Evolutionary conservation across 2,329 filamentous ascomycete genomes (phyloP).

Genomic region (Parastagonospora avenae): DNA sequence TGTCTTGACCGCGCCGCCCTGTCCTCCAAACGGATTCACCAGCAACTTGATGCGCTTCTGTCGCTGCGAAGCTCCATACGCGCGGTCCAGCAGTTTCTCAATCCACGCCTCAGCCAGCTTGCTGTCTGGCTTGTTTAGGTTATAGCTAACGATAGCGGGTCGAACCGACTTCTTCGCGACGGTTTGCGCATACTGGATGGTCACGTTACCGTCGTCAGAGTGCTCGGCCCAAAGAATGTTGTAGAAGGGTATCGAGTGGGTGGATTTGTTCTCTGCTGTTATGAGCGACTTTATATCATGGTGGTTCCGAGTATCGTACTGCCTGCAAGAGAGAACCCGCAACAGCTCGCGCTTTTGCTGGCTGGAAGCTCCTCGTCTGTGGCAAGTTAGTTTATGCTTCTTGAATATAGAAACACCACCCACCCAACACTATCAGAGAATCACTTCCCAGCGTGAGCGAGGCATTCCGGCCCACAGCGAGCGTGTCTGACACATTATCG

Average conservation of each 20-base stretch:
- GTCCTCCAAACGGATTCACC: slow-evolving; percentile 89
- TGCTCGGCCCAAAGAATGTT: slow-evolving; percentile 83
- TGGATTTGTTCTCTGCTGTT: slow-evolving; percentile 53
- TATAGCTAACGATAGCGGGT: slow-evolving; percentile 66
- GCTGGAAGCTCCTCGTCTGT: slow-evolving; percentile 61
- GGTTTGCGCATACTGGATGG: slow-evolving; percentile 72
- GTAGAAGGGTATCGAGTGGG: slow-evolving; percentile 73
- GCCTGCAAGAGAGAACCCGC: slow-evolving; percentile 57
- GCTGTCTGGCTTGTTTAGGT: slow-evolving; percentile 59
- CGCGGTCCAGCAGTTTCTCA: slow-evolving; percentile 66
- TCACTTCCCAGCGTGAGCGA: slow-evolving; percentile 66
- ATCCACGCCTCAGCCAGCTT: slow-evolving; percentile 65
- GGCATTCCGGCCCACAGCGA: slow-evolving; percentile 62
- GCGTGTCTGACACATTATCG: slow-evolving; percentile 43
- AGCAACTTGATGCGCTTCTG: slow-evolving; percentile 84
- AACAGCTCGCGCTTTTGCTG: slow-evolving; percentile 58
- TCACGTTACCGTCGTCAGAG: slow-evolving; percentile 61
- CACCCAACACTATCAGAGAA: slow-evolving; percentile 64
- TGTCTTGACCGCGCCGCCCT: slow-evolving; percentile 73
- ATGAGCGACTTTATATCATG: slow-evolving; percentile 8
- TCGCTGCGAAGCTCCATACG: slow-evolving; percentile 72
- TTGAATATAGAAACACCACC: slow-evolving; percentile 5
- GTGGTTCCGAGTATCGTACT: slow-evolving; percentile 43
- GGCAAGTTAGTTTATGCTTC: slow-evolving; percentile 6
- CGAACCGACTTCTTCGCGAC: slow-evolving; percentile 63